Evolutionary conservation across 2,329 filamentous ascomycete species (phyloP).

Genomic region (Penicillium olsonii): DNA sequence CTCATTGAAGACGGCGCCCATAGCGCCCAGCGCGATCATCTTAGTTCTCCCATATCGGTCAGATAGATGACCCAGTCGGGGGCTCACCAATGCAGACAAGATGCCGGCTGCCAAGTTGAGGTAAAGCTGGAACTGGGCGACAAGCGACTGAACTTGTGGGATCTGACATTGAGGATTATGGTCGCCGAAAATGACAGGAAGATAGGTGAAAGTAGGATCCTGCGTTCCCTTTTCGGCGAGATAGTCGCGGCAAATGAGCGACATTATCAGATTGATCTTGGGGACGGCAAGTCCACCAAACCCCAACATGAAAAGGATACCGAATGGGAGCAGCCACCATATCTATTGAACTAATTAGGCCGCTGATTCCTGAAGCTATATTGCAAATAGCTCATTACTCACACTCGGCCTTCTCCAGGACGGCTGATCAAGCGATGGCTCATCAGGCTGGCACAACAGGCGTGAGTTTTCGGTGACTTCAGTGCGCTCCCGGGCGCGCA

Average conservation of each 20-base stretch:
- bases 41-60: constrained; percentile 81
- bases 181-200: constrained; percentile 66
- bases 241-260: constrained; percentile 81
- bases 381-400: constrained; percentile 22
- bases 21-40: constrained; percentile 71
- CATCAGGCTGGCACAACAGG: background rate
- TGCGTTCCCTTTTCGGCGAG: constrained; percentile 65
- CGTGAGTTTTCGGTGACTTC: constrained; percentile 4
- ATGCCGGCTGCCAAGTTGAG: constrained; percentile 73
- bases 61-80: constrained; percentile 79
- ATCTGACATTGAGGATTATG: constrained; percentile 79
- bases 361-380: constrained; percentile 2
- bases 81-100: constrained; percentile 77
- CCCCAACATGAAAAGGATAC: constrained; percentile 77
- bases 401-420: constrained; percentile 54
- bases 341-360: constrained; percentile 53
- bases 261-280: constrained; percentile 81
- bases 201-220: constrained; percentile 61
- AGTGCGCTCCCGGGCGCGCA: constrained; percentile 14
- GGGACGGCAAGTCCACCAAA: constrained; percentile 86
- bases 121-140: constrained; percentile 76
- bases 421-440: background rate
- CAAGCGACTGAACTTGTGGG: constrained; percentile 73
- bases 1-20: constrained; percentile 74
- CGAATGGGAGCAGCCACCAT: constrained; percentile 80